Evolutionary conservation across 805 yeast genomes (phyloP), one percentile per base, ranked within the genome.

Genomic region (Scheffersomyces ergatensis): DNA sequence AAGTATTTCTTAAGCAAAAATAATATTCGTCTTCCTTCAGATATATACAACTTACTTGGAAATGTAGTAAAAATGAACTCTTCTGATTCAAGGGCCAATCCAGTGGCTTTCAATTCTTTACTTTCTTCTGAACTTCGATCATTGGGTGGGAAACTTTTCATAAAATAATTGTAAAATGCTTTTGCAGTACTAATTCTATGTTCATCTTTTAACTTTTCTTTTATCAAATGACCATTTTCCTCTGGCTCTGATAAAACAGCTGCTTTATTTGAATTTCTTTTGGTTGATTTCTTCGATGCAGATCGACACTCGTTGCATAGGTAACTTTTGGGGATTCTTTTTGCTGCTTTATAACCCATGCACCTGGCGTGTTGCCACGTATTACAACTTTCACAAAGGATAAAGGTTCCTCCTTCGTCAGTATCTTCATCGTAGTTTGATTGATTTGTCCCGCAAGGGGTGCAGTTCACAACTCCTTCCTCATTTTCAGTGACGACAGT

Each of bases 361-460:
- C 90, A 84, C 40, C 55, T 62, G 24, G 77, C 74, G 53, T 84
- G 90, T 54, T 84, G 89, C 89, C 89, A 84, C 2, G 88, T 76
- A 34, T 70, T 59, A 54, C 90, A 84, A 6, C 60, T 49, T 20
- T 80, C 87, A 60, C 90, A 84, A 51, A 79, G 80, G 20, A 83
- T 74, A 85, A 82, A 81, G 11, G 66, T 67, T 12, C 85, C 80
- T 9, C 67, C 59, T 1, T 59, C 57, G 45, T 80, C 86, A 3
- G 70, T 72, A 0, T 72, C 81, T 45, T 74, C 84, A 50, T 81
- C 68, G 54, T 78, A 82, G 46, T 78, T 82, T 14, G 62, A 71
- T 41, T 77, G 78, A 16, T 70, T 76, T 1, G 85, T 67, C 2
- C 83, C 84, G 60, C 89, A 83, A 0, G 77, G 80, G 1, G 70